Base-by-base conservation (phyloP, 176 grass and related monocot genomes). In the Thinopyrum elongatum region DNA sequence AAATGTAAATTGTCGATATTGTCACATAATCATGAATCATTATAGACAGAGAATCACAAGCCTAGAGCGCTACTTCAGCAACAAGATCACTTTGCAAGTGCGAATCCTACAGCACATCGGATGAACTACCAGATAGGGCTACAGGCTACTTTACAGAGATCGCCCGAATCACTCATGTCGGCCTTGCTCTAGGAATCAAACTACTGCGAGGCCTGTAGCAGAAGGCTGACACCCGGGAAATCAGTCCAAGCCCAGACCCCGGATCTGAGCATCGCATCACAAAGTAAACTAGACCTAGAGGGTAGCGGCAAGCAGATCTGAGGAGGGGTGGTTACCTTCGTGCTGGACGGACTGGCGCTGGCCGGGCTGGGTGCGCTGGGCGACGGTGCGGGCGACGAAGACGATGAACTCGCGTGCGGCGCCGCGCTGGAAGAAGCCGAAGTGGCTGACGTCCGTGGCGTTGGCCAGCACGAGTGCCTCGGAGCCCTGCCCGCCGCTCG, bases 321-420 rank as follows among this genome's bases (percentile, higher is more conserved):
- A 35, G 3, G 3, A 41, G 26, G 0, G 74, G 49, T 6, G 31
- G 51, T 46, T 38, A 99, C 97, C 97, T 93, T 99, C 94, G 79
- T 96, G 97, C 51, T 99, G 92, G 30, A 99, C 90, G 13, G 97
- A 94, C 84, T 99, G 97, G 66, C 92, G 90, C 74, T 99, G 97
- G 80, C 90, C 87, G 15, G 86, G 76, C 2, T 89, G 70, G 3
- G 94, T 96, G 28, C 94, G 90, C 82, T 96, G 88, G 67, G 97
- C 88, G 75, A 96, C 92, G 70, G 92, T 96, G 49, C 97, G 94
- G 10, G 86, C 87, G 47, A 99, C 94, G 75, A 99, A 94, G 65
- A 91, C 59, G 78, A 99, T 99, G 84, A 99, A 94, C 80, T 99
- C 94, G 15, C 86, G 91, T 53, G 94, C 94, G 25, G 90, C 92